Evolutionary conservation across 2,329 filamentous ascomycete genomes (phyloP).

Genomic region (Fusarium sp.): DNA sequence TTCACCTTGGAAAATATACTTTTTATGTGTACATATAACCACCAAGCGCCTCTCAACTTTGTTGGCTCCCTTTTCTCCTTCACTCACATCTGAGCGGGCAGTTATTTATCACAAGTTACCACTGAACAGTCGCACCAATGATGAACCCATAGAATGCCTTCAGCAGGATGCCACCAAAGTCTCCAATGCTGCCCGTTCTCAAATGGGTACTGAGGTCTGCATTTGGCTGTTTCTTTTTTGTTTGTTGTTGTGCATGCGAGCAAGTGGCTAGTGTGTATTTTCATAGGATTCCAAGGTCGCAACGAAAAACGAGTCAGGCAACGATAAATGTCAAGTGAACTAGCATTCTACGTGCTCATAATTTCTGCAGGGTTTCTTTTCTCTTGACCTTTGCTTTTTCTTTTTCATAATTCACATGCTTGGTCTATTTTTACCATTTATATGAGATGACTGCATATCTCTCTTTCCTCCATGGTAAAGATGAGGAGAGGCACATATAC

Average conservation of each 20-base stretch:
- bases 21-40: not conserved
- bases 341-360: no score
- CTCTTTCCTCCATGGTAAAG: not conserved
- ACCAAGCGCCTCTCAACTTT: not conserved
- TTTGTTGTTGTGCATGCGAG: not conserved
- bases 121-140: not conserved
- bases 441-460: not conserved
- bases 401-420: not conserved
- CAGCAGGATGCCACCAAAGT: not conserved
- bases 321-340: not conserved
- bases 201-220: not conserved
- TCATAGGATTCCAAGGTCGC: not conserved
- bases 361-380: no score
- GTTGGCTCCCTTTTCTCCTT: not conserved
- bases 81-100: not conserved
- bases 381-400: not conserved
- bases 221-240: not conserved
- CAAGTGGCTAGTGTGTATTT: no score
- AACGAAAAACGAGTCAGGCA: not conserved
- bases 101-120: not conserved
- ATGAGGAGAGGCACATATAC: not conserved
- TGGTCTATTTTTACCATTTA: not conserved
- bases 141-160: not conserved
- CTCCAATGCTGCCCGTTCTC: not conserved
- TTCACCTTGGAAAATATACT: not conserved